Conservation (phyloP, 371 early-diverging fungal genomes). For the Thermomucor indicae-seudaticae region DNA sequence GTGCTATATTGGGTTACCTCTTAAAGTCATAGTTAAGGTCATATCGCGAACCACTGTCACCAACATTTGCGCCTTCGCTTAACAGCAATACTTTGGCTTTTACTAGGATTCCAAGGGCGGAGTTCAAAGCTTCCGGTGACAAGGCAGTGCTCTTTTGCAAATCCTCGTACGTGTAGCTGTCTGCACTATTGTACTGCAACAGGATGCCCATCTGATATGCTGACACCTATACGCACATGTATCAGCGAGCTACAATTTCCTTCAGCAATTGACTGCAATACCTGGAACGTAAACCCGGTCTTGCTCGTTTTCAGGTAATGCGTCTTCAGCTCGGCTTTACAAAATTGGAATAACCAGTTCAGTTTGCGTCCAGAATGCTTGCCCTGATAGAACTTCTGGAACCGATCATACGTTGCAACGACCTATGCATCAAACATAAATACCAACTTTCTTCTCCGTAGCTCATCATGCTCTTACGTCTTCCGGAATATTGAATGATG, state of each 20-base stretch:
- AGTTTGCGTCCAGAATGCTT: conserved; percentile 84
- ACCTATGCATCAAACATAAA: conserved; percentile 29
- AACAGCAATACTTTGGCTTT: conserved; percentile 77
- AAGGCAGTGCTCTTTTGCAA: conserved; percentile 68
- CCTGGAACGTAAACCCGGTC: conserved; percentile 70
- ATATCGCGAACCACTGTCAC: conserved; percentile 54
- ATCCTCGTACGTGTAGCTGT: conserved; percentile 62
- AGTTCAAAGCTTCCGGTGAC: conserved; percentile 59
- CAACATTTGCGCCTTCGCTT: conserved; percentile 45
- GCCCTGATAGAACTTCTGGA: conserved; percentile 78
- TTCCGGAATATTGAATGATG: conserved; percentile 79
- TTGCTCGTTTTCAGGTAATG: conserved; percentile 69
- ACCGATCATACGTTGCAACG: conserved; percentile 73
- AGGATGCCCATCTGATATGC: conserved; percentile 91
- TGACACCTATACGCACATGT: conserved; percentile 44
- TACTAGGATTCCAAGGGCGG: conserved; percentile 71
- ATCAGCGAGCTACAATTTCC: background rate
- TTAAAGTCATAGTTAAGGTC: conserved; percentile 84
- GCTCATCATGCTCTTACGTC: conserved; percentile 43
- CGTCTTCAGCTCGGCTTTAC: conserved; percentile 86
- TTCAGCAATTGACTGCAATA: conserved; percentile 13
- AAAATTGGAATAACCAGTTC: conserved; percentile 90
- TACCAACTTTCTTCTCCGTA: background rate
- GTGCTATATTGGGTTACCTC: conserved; percentile 35
- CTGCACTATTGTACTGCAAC: conserved; percentile 74